Conservation (phyloP, 2,329 filamentous ascomycete genomes). For the Penicillium sp. region DNA sequence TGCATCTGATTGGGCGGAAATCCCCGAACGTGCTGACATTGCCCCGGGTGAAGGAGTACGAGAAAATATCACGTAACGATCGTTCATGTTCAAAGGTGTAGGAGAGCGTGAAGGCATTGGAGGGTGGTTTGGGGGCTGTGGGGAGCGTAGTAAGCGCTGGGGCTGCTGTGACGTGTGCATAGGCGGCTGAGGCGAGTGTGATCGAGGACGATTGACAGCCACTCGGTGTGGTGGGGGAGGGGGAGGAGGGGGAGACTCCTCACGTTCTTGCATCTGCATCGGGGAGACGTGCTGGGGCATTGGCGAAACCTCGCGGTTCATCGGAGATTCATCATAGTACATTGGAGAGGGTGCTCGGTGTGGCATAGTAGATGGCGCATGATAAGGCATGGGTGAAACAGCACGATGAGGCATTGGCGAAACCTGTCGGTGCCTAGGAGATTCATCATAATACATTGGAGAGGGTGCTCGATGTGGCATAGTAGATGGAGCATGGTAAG, state of each 20-base stretch:
- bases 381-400: slow-evolving; percentile 4
- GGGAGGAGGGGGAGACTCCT: slow-evolving; percentile 78
- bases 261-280: slow-evolving; percentile 49
- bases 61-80: slow-evolving; percentile 39
- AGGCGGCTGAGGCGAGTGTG: slow-evolving; percentile 17
- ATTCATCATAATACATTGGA: not conserved
- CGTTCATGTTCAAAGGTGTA: slow-evolving; percentile 41
- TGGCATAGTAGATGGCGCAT: not conserved
- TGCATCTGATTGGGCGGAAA: slow-evolving; percentile 55
- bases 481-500: not conserved
- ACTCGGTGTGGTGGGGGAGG: slow-evolving; percentile 77
- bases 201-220: slow-evolving; percentile 46
- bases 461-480: not conserved
- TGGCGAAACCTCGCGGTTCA: slow-evolving; percentile 18
- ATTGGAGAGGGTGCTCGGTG: slow-evolving; percentile 2
- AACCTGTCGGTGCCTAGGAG: not conserved
- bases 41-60: slow-evolving; percentile 52
- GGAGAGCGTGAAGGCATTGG: slow-evolving; percentile 28
- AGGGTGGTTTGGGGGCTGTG: slow-evolving; percentile 14
- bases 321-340: slow-evolving; percentile 17
- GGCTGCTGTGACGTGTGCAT: slow-evolving; percentile 10
- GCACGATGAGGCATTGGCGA: not conserved
- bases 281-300: slow-evolving; percentile 9
- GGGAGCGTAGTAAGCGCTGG: slow-evolving; percentile 10
- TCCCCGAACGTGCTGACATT: slow-evolving; percentile 18